Evolutionary conservation across 768 basidiomycete genomes (phyloP).

Genomic region (Coprinopsis sp.): DNA sequence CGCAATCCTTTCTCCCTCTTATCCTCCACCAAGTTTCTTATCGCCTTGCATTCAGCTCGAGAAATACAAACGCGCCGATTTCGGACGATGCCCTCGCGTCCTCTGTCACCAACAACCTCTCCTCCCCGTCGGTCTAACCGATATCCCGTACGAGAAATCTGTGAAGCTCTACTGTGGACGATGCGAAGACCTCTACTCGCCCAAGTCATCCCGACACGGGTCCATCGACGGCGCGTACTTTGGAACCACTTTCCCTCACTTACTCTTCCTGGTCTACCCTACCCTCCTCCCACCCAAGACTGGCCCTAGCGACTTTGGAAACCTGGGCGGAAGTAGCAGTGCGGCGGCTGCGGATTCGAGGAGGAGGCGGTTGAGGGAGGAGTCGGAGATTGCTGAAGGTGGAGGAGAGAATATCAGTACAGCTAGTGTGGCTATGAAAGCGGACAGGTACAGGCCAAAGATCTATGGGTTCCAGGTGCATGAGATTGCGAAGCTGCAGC

Average conservation of each 20-base stretch:
- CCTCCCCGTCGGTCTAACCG: slow-evolving; percentile 93
- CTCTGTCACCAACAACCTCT: slow-evolving; percentile 93
- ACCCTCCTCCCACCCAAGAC: slow-evolving; percentile 84
- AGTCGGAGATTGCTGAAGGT: slow-evolving; percentile 54
- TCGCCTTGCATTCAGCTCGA: slow-evolving; percentile 54
- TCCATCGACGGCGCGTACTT: slow-evolving; percentile 99
- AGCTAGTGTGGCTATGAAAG: slow-evolving; percentile 78
- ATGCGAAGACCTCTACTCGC: slow-evolving; percentile 98
- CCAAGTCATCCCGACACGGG: slow-evolving; percentile 95
- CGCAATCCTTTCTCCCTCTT: slow-evolving; percentile 7
- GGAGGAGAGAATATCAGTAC: slow-evolving; percentile 72
- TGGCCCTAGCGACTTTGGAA: slow-evolving; percentile 35
- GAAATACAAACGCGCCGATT: slow-evolving; percentile 98
- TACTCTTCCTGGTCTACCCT: slow-evolving; percentile 96
- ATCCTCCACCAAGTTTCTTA: neutral
- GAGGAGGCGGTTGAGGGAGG: slow-evolving; percentile 41
- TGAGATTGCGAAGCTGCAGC: slow-evolving; percentile 86
- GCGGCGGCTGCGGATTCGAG: slow-evolving; percentile 24
- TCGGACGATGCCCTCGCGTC: slow-evolving; percentile 96
- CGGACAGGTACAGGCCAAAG: slow-evolving; percentile 86
- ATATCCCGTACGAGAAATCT: slow-evolving; percentile 97
- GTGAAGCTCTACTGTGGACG: slow-evolving; percentile 98
- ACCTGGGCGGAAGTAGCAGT: slow-evolving; percentile 17
- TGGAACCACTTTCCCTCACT: slow-evolving; percentile 95
- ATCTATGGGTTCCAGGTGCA: slow-evolving; percentile 98